A percentile compares a stretch with the other conserved stretches of the same genome.
Evolutionary conservation across 768 basidiomycete species (phyloP).

Genomic region (Boletus rex-veris): DNA sequence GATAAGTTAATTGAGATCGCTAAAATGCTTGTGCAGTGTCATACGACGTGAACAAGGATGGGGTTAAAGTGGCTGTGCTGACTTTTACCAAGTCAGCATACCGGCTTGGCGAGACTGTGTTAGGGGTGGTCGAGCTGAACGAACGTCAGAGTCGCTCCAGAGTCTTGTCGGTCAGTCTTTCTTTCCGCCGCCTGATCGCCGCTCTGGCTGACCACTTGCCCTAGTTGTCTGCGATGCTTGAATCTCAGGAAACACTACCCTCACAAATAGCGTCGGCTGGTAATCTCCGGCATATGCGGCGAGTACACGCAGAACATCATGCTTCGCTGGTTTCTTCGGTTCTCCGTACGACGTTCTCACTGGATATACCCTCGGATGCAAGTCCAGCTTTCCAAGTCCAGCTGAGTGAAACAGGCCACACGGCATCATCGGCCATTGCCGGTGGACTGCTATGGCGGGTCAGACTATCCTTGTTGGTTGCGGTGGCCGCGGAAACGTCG

Average conservation of each 20-base stretch:
- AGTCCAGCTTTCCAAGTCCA: conserved; percentile 80
- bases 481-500: conserved; percentile 51
- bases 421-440: conserved; percentile 15
- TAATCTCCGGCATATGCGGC: conserved; percentile 52
- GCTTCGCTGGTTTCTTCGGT: conserved; percentile 71
- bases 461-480: conserved; percentile 79
- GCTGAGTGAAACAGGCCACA: conserved; percentile 37
- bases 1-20: no score
- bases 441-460: conserved; percentile 94
- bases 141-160: conserved; percentile 59
- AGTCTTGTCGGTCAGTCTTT: conserved; percentile 72
- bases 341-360: conserved; percentile 75
- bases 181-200: neutral
- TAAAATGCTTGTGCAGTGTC: conserved; percentile 54
- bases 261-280: conserved; percentile 49
- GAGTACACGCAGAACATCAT: conserved; percentile 84
- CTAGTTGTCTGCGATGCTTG: conserved; percentile 84
- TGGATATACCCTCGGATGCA: conserved; percentile 91
- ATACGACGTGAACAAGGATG: conserved; percentile 94
- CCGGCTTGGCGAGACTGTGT: conserved; percentile 87
- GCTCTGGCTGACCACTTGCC: conserved; percentile 1
- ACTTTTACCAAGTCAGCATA: conserved; percentile 92
- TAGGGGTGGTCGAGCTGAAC: conserved; percentile 88
- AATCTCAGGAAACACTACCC: conserved; percentile 84
- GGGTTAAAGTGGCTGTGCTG: conserved; percentile 81